Evolutionary conservation across 148 eudicot species (phyloP).

Genomic region (Silene latifolia): DNA sequence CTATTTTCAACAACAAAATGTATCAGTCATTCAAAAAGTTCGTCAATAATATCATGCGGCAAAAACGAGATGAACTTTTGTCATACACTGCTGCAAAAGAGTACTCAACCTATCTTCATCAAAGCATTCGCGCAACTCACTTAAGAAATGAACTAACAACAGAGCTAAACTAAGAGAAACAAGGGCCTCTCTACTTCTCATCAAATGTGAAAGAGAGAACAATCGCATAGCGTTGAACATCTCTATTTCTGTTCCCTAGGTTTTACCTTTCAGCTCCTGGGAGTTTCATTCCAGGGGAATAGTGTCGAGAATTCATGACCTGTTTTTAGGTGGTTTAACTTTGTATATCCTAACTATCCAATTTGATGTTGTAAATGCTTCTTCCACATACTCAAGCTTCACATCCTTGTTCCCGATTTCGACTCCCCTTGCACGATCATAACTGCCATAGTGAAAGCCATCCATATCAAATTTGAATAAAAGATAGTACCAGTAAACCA

Average conservation of each 20-base stretch:
- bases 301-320: conserved; percentile 49
- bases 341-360: conserved; percentile 98
- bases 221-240: not conserved
- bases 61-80: not conserved
- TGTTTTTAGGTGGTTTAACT: conserved; percentile 95
- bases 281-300: not conserved
- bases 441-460: conserved; percentile 40
- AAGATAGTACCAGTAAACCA: not conserved
- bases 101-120: conserved; percentile 6
- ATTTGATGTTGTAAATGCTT: conserved; percentile 94
- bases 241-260: conserved; percentile 9
- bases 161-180: conserved; percentile 20
- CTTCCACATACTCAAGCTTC: conserved; percentile 87
- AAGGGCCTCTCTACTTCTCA: conserved; percentile 17
- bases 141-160: not conserved
- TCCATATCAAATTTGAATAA: not conserved
- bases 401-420: conserved; percentile 97
- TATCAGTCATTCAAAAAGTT: not conserved
- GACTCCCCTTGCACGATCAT: conserved; percentile 98
- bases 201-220: not conserved
- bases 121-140: not conserved
- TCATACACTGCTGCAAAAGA: not conserved
- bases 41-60: not conserved
- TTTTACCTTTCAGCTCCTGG: not conserved
- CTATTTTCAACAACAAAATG: not conserved